These are phyloP conservation scores for Pseudogymnoascus sp. DNA, from an alignment of 2,329 filamentous ascomycete genomes.

Conservation along the genomic window DNA sequence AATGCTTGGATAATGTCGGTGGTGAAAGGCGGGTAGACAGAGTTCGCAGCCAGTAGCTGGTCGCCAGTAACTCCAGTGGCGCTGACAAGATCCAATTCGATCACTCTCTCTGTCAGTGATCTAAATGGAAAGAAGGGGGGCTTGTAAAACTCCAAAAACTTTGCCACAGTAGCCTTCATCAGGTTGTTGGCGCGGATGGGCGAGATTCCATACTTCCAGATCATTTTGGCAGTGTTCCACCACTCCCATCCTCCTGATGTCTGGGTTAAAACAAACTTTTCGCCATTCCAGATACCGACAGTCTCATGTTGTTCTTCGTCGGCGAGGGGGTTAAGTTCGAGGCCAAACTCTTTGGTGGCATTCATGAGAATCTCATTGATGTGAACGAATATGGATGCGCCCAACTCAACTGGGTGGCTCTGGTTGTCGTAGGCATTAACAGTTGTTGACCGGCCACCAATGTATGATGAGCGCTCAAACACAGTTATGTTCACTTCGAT, in stretches of 20 bases:
- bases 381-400: slow-evolving; percentile 84
- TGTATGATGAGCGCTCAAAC: slow-evolving; percentile 68
- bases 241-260: slow-evolving; percentile 55
- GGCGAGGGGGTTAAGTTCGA: slow-evolving; percentile 45
- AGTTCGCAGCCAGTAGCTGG: slow-evolving; percentile 61
- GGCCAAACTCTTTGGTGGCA: slow-evolving; percentile 62
- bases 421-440: slow-evolving; percentile 67
- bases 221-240: slow-evolving; percentile 72
- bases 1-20: slow-evolving; percentile 82
- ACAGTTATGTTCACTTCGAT: slow-evolving; percentile 71
- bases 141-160: slow-evolving; percentile 75
- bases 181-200: slow-evolving; percentile 67
- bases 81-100: slow-evolving; percentile 58
- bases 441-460: slow-evolving; percentile 84
- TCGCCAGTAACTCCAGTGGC: slow-evolving; percentile 65
- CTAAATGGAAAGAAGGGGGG: slow-evolving; percentile 76
- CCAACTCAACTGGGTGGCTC: slow-evolving; percentile 67
- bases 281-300: slow-evolving; percentile 79
- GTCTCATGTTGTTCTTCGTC: slow-evolving; percentile 33
- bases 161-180: slow-evolving; percentile 61
- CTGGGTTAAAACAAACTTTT: slow-evolving; percentile 61
- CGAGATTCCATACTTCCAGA: slow-evolving; percentile 79
- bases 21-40: slow-evolving; percentile 53
- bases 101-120: slow-evolving; percentile 61
- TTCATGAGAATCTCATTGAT: slow-evolving; percentile 76